phyloP scores from a whole-genome alignment of 768 basidiomycete species.

The Mycena capillaripes region DNA sequence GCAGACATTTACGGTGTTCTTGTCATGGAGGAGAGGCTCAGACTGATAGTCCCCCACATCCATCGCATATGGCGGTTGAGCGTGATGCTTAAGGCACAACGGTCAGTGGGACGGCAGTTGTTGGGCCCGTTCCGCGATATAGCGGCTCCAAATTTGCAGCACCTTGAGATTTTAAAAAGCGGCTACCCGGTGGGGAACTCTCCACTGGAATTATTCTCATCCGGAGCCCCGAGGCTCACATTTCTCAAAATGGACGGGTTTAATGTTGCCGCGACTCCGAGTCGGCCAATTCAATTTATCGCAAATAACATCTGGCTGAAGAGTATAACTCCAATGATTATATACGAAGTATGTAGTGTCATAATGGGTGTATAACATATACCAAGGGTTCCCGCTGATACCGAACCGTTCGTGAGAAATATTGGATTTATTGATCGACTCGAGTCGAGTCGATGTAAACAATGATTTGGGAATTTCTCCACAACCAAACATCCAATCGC shows the following conservation, averaged over 20 bases:
- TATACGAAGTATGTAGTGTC: constrained; percentile 1
- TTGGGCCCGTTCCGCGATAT: background rate
- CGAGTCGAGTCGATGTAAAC: too few species aligned
- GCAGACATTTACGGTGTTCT: too few species aligned
- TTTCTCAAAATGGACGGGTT: background rate
- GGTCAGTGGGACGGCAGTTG: too few species aligned
- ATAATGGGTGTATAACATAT: too few species aligned
- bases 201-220: background rate
- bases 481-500: too few species aligned
- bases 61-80: background rate
- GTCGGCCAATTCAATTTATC: background rate
- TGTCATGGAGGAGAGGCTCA: background rate
- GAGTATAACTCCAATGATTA: background rate
- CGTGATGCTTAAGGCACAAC: background rate
- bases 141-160: background rate
- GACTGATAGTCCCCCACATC: background rate
- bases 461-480: too few species aligned
- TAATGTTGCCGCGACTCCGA: background rate
- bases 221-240: background rate
- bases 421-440: too few species aligned
- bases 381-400: too few species aligned
- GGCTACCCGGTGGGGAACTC: too few species aligned
- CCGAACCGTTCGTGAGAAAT: too few species aligned
- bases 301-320: background rate
- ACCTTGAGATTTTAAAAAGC: background rate